Base-by-base conservation (phyloP, 257 asterid species). In the Gardenia jasminoides region DNA sequence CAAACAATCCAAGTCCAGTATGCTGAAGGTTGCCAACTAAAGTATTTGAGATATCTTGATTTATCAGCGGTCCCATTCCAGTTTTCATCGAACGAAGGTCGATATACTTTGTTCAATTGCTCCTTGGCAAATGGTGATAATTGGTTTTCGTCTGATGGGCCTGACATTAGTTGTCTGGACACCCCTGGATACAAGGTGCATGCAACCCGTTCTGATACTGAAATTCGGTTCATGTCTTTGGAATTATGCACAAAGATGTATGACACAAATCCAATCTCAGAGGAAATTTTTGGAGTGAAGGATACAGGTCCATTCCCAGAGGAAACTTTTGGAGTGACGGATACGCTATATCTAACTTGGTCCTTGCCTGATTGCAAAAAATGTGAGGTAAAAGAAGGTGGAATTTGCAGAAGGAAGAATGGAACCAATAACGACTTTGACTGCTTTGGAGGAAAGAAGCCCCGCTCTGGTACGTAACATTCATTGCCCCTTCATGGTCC, bases 241-340 rank as follows among this genome's bases (percentile, higher is more conserved):
- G 46, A 67, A 48, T 48, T 44, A 10, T 80, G 84, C 79, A 80
- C 80, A 10, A 80, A 80, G 76, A 75, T 67, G 80, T 75, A 26
- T 50, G 71, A 78, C 22, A 30, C 62, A 20, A 31, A 24, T 20
- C 59, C 24, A 30, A 31, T 19, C 46, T 39, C 67, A 0, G 1
- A 0, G 31, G 73, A 19, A 3, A 28, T 76, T 28, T 41, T 76
- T 50, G 0, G 3, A 1, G 1, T 10, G 31, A 0, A 1, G 3
- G 2, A 56, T 7, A 41, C 74, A n/a, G n/a, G n/a, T 20, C 59
- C 24, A 30, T 31, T 19, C 46, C 26, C 67, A 0, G 1, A 0
- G 31, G 73, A 19, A 3, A 28, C 70, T 28, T 41, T 76, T 50
- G 0, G 3, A 1, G 1, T 10, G 31, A 0, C 0, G 3, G 2